Evolutionary conservation across 208 protist species (phyloP), one percentile per base, ranked within the genome.

Genomic region (Crithidia brevicula): DNA sequence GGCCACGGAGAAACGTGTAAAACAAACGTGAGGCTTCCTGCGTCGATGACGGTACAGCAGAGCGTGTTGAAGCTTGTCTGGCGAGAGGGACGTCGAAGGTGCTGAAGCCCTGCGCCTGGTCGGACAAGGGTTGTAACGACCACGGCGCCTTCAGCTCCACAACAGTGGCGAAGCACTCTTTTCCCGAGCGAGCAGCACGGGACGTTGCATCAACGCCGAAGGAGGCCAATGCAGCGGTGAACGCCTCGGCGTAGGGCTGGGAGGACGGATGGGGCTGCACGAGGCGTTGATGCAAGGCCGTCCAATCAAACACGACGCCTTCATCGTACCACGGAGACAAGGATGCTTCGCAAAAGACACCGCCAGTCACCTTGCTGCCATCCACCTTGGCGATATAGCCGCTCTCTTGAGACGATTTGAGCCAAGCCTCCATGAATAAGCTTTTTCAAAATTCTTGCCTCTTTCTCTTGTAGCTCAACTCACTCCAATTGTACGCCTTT

Each of bases 221-320:
- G 34, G 49, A 34, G 7, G n/a, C 51, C 22, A 68, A 42, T 11
- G 25, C 20, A 1, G 30, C n/a, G n/a, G 53, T 25, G 4, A 40
- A 49, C 31, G 30, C 25, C 20, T 20, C 31, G 3, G 28, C 28
- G 52, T 57, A 38, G 22, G 28, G 33, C 34, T 20, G 33, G 2
- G 49, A 11, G 10, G 25, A 20, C 0, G 61, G 11, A 11, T 0
- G 10, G 36, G 69, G 43, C 1, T 20, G 60, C 16, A 43, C 34
- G 15, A 91, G 67, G 1, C 81, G 67, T 38, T 78, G 67, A 66
- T 92, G 86, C 23, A 92, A 78, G 16, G 49, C 52, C 4, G 77
- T 72, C 86, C 86, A 92, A 53, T 92, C 83, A 52, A 88, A 86
- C 22, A 70, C 73, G 34, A 92, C 74, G 11, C 82, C 82, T n/a